Conservation (phyloP, 352 stramenopile genomes). For the Globisporangium paddicum region DNA sequence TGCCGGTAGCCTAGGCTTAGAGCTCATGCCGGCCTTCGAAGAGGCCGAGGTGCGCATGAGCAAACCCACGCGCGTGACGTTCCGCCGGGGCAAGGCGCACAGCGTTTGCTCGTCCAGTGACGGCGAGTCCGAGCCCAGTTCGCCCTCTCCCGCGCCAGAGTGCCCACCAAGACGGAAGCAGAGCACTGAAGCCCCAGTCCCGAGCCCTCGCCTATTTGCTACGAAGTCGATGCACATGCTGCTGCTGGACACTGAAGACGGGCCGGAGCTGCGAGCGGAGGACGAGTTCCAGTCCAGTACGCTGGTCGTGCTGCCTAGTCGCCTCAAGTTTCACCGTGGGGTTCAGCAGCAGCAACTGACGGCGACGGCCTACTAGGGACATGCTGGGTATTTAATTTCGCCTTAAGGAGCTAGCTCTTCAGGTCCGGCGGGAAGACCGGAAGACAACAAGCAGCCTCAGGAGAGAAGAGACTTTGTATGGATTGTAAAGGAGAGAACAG, state of each 20-base stretch:
- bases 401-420: background rate
- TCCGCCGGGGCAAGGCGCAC: constrained; percentile 25
- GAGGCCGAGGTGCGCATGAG: background rate
- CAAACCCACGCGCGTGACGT: constrained; percentile 30
- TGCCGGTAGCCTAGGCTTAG: too few species aligned
- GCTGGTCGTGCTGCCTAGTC: constrained; percentile 23
- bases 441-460: background rate
- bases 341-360: constrained; percentile 4
- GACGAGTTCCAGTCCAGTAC: constrained; percentile 13
- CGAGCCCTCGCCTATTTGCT: background rate
- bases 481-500: background rate
- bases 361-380: background rate
- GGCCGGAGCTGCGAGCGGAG: constrained; percentile 7
- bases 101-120: constrained; percentile 12
- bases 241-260: constrained; percentile 11
- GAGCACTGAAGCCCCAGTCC: background rate
- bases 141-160: background rate
- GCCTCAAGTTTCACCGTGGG: constrained; percentile 24
- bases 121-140: constrained; percentile 6
- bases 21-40: background rate
- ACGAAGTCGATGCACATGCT: background rate
- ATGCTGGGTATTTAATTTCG: constrained; percentile 1
- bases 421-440: background rate
- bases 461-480: background rate
- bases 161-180: background rate